Base-by-base conservation (phyloP, 2,329 filamentous ascomycete species). In the Alternaria ventricosa region DNA sequence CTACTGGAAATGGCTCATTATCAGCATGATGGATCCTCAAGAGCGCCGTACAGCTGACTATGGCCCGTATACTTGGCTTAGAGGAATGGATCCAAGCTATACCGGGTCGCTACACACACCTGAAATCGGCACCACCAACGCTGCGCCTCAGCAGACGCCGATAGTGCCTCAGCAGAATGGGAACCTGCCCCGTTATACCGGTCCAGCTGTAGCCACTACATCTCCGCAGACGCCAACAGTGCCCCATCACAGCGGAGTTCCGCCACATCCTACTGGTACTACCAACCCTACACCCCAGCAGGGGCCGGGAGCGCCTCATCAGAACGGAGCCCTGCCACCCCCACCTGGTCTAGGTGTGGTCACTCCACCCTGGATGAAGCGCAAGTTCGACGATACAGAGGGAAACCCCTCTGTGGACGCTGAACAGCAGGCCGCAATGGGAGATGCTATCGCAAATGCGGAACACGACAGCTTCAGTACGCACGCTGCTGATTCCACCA, bases 1-100 rank as follows among this genome's bases (percentile, higher is more conserved):
- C 33, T 36, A 36, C 33, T 0, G 33, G 0, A 36, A 36, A 0
- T 36, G 11, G 11, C 12, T 12, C 0, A 0, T 3, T 30, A 6
- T 36, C 33, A 36, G 33, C 0, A 36, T 36, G 33, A 1, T 36
- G 1, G 15, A n/a, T 36, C 33, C 33, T 3, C 0, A 9, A 36
- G 33, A 36, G 2, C 33, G 33, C 1, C 2, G 1, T 36, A 36
- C 33, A 36, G 15, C 1, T 3, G 33, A 36, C 1, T 36, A 36
- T 36, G 33, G 33, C 15, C 33, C 33, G 15, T 36, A 36, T 36
- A n/a, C 33, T 3, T n/a, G 33, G 33, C 33, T 36, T n/a, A 36
- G 6, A 36, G 33, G 1, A n/a, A 2, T 36, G 33, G 33, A 36
- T 3, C 33, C 33, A 1, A 36, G 33, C 33, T 36, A 33, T 5